Base-by-base conservation (phyloP, 768 basidiomycete genomes). In the Lactarius vividus region DNA sequence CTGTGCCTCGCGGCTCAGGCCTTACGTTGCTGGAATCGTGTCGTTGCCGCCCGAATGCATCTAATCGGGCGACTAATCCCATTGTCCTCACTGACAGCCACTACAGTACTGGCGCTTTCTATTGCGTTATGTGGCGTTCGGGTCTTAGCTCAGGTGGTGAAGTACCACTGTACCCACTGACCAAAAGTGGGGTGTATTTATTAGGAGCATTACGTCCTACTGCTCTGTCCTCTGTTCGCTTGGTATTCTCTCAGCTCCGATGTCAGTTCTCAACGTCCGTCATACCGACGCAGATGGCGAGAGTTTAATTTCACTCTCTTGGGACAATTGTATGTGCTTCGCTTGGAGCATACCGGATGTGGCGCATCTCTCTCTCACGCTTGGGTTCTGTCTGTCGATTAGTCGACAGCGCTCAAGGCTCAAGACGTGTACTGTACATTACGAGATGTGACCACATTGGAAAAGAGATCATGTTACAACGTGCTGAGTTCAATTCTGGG, bases 251-350 rank as follows among this genome's bases (percentile, higher is more conserved):
- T 26, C 23, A 13, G 49, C 23, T 49, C 49, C 49, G 49, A 49
- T 49, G 49, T 49, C 49, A 49, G 23, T 13, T 15, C 49, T 26
- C 49, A 55, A 46, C 31, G 18, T 54, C 35, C 33, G n/a, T 60
- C 18, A 57, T 29, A 57, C 55, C 42, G 55, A 56, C 6, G 20
- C 42, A 35, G 13, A 31, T 44, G 31, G 52, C 29, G 52, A 29
- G 10, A 29, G 42, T 5, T 52, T 63, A 46, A 65, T 65, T 61
- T 65, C 54, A 13, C 18, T 54, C 54, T 44, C 58, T 39, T 39
- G 31, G 44, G 46, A 13, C 33, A 15, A 26, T 26, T 49, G 46
- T 55, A 44, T 52, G 42, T 56, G 64, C 55, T 55, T 55, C 64
- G 59, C 53, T 61, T 39, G 52, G 52, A 35, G 18, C 33, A 15